Conservation (phyloP, 495 filamentous ascomycete genomes). For the Daldinia decipiens region DNA sequence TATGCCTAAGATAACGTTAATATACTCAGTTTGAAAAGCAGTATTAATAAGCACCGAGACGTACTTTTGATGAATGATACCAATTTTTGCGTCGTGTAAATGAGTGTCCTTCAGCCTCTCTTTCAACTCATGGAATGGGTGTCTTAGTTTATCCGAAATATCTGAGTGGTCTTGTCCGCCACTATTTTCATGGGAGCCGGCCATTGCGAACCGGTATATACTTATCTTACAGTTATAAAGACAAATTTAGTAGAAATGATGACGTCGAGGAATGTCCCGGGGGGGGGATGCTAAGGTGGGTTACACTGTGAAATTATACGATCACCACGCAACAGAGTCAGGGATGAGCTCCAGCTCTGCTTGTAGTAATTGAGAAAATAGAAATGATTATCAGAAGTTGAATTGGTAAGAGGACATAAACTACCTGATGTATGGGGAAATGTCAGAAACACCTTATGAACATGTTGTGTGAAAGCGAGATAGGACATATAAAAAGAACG, state of each 20-base stretch:
- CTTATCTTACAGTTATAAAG: neutral
- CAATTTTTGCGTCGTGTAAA: conserved; percentile 60
- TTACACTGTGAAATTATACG: neutral
- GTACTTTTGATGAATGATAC: conserved; percentile 61
- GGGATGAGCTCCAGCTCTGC: neutral
- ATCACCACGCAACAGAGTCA: neutral
- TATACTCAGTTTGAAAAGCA: neutral
- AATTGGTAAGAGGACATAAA: neutral
- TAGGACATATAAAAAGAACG: conserved; percentile 4
- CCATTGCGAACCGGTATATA: conserved; percentile 15
- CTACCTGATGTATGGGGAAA: neutral
- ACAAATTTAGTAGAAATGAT: conserved; percentile 1
- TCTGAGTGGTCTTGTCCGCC: conserved; percentile 32
- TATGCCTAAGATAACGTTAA: conserved; percentile 52
- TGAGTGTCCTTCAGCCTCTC: conserved; percentile 61
- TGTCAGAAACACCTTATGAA: neutral
- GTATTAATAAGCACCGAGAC: neutral
- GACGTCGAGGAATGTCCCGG: neutral
- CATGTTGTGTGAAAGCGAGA: neutral
- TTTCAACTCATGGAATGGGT: conserved; percentile 55
- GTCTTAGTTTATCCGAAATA: conserved; percentile 48
- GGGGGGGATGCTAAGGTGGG: neutral
- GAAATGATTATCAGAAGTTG: neutral
- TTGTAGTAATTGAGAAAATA: neutral
- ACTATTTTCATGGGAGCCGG: conserved; percentile 29